Conservation (phyloP, 768 basidiomycete genomes). For the Tulasnella sp. region DNA sequence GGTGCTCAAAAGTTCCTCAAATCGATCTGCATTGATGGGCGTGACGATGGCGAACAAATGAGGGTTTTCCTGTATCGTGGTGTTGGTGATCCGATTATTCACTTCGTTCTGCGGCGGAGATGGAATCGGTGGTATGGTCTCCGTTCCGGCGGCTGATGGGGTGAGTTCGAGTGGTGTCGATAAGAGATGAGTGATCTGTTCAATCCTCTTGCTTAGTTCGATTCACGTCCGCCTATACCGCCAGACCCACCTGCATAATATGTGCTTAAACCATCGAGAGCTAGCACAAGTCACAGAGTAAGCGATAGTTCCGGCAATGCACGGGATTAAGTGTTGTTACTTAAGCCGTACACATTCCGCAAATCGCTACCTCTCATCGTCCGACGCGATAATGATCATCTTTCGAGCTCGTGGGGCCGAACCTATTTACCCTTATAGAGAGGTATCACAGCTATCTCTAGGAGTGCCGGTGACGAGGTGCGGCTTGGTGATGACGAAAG, state of each 20-base stretch:
- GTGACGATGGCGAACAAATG: constrained; percentile 32
- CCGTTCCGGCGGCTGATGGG: neutral
- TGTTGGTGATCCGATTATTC: constrained; percentile 15
- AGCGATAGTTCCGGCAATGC: too few relatives aligned
- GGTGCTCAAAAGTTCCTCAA: constrained; percentile 23
- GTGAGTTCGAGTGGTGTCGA: too few relatives aligned
- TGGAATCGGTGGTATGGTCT: constrained; percentile 1
- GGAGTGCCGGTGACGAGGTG: neutral
- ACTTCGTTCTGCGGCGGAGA: neutral
- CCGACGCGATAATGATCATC: neutral
- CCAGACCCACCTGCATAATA: too few relatives aligned
- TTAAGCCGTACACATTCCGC: too few relatives aligned
- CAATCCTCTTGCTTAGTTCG: too few relatives aligned
- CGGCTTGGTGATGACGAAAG: neutral
- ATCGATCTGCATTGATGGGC: constrained; percentile 29
- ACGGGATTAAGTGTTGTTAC: too few relatives aligned
- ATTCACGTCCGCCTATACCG: too few relatives aligned
- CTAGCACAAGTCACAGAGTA: too few relatives aligned
- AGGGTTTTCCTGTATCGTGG: constrained; percentile 25
- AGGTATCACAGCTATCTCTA: neutral
- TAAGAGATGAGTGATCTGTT: too few relatives aligned
- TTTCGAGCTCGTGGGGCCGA: too few relatives aligned
- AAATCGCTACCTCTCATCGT: neutral
- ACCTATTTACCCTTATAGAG: too few relatives aligned
- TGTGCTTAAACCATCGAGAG: too few relatives aligned